Evolutionary conservation across 1,284 basidiomycete species (phyloP).

Genomic region (Cutaneotrichosporon cavernicola): DNA sequence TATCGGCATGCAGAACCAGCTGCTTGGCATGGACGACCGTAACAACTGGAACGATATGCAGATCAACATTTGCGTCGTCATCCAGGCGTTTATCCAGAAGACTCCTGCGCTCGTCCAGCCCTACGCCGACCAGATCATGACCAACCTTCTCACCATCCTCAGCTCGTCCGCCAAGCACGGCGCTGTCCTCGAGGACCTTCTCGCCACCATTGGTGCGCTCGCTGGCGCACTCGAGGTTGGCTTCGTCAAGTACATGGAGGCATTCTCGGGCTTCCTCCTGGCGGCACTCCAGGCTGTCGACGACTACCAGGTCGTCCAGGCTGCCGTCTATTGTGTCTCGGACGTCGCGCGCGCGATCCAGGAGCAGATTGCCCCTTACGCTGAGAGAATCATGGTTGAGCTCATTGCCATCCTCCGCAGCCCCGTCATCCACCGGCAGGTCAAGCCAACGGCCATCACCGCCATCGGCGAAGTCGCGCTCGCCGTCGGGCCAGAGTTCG

Average conservation of each 20-base stretch:
- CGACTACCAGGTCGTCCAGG: constrained; percentile 92
- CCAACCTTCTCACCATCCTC: constrained; percentile 79
- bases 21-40: constrained; percentile 90
- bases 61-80: constrained; percentile 88
- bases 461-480: constrained; percentile 97
- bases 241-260: constrained; percentile 84
- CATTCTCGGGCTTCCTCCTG: constrained; percentile 87
- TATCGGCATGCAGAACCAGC: constrained; percentile 81
- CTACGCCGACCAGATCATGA: constrained; percentile 93
- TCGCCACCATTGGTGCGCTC: constrained; percentile 89
- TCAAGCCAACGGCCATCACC: constrained; percentile 92
- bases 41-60: constrained; percentile 99
- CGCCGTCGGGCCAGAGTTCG: constrained; percentile 81
- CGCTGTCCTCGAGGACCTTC: constrained; percentile 94
- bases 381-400: constrained; percentile 83
- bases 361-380: constrained; percentile 77
- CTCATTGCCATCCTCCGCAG: constrained; percentile 90
- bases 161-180: constrained; percentile 85
- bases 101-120: constrained; percentile 80
- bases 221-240: constrained; percentile 73
- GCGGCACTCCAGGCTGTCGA: constrained; percentile 89
- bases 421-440: constrained; percentile 84
- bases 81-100: constrained; percentile 81
- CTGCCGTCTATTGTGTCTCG: constrained; percentile 92
- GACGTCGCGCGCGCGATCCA: constrained; percentile 92